Base-by-base conservation (phyloP, 2,329 filamentous ascomycete species). In the Ophiostoma novo-ulmi region DNA sequence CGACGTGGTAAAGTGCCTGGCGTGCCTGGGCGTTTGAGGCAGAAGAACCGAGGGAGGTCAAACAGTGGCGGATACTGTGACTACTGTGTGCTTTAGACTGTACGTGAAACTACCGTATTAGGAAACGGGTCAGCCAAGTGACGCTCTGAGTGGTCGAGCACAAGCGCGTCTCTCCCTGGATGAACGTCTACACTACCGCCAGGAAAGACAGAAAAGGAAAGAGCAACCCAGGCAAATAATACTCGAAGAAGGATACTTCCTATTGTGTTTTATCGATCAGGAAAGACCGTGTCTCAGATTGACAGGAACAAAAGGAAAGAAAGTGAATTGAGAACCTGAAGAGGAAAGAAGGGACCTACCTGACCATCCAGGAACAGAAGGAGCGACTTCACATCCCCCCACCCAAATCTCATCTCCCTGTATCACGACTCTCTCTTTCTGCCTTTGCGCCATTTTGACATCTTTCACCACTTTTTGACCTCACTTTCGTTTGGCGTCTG, bases 161-260 rank as follows among this genome's bases (percentile, higher is more conserved):
- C 13, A 10, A 64, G 61, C 61, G 61, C 61, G 61, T 64, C 61
- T 36, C 61, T 64, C 61, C 61, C 61, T 64, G 39, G 52, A 58
- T 38, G 35, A 20, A 38, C 35, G 17, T 20, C 44, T 48, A 20
- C 17, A 48, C 6, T 20, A 17, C 17, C 6, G 22, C 52, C n/a
- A 58, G 11, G 10, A 22, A 26, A 26, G 22, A 61, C 58, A 17
- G 20, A 58, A 58, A 17, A 64, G 61, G 61, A 64, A 64, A 64
- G 61, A 36, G 58, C 26, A 20, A 64, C 58, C n/a, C 8, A 22
- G 38, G 38, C 8, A 39, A 39, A 39, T 8, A 39, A 11, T 11
- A 39, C 38, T 39, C 38, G 7, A 8, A 22, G 22, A n/a, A 58
- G 10, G 1, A 22, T 31, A 31, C 4, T 5, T 6, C 8, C 7